These are phyloP conservation scores for Annulohypoxylon stygium DNA, from an alignment of 495 filamentous ascomycete species.

Conservation along the genomic window DNA sequence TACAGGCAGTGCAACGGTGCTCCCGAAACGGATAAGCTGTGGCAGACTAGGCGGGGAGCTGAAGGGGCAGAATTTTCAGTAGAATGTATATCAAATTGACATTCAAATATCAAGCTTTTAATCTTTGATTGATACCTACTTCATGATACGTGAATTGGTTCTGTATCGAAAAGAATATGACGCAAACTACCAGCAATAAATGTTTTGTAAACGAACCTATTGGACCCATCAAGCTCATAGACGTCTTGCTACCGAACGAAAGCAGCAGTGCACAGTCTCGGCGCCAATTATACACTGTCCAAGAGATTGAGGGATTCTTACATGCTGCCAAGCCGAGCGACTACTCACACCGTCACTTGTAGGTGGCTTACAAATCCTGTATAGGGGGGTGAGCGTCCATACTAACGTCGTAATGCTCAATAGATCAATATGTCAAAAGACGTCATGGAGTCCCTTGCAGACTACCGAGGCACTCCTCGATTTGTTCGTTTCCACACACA, in stretches of 20 bases:
- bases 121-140: background rate
- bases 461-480: slow-evolving; percentile 54
- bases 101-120: slow-evolving; percentile 4
- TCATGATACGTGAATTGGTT: background rate
- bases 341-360: slow-evolving; percentile 53
- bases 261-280: slow-evolving; percentile 2
- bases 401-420: slow-evolving; percentile 1
- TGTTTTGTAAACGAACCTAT: slow-evolving; percentile 46
- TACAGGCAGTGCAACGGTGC: background rate
- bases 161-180: slow-evolving; percentile 39
- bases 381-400: background rate
- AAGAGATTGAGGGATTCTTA: slow-evolving; percentile 34
- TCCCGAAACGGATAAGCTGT: background rate
- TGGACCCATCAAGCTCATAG: slow-evolving; percentile 46
- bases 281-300: slow-evolving; percentile 26
- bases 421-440: slow-evolving; percentile 60
- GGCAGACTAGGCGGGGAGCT: background rate
- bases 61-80: background rate
- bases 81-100: background rate
- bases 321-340: slow-evolving; percentile 9
- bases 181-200: slow-evolving; percentile 30
- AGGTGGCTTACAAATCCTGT: slow-evolving; percentile 17
- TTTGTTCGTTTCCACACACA: slow-evolving; percentile 46
- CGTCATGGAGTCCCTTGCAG: slow-evolving; percentile 59
- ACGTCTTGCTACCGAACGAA: slow-evolving; percentile 36